These are phyloP conservation scores for Xerocomellus amylosporus DNA, from an alignment of 768 basidiomycete species.

Conservation along the genomic window DNA sequence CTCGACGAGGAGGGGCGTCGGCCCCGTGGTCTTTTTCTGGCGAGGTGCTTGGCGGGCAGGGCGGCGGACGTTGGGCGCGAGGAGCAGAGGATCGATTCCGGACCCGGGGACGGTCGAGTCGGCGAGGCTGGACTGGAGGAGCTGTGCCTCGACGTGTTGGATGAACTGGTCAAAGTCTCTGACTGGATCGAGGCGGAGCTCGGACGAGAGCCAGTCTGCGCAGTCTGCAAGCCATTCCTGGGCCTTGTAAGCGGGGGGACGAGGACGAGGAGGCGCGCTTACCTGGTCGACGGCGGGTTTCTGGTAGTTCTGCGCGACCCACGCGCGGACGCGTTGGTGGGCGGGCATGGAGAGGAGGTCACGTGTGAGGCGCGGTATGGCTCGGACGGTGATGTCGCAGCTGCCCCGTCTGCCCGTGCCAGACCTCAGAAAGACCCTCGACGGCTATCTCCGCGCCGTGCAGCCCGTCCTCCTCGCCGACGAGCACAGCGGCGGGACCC, in stretches of 20 bases:
- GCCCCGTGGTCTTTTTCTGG: slow-evolving; percentile 29
- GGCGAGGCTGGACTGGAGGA: slow-evolving; percentile 65
- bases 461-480: slow-evolving; percentile 78
- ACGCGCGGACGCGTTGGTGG: slow-evolving; percentile 40
- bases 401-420: slow-evolving; percentile 83
- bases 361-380: slow-evolving; percentile 15
- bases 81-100: slow-evolving; percentile 45
- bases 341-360: slow-evolving; percentile 18
- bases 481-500: slow-evolving; percentile 52
- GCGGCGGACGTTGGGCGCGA: slow-evolving; percentile 10
- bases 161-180: slow-evolving; percentile 52
- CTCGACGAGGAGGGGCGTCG: slow-evolving; percentile 66
- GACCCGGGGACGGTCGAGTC: slow-evolving; percentile 73
- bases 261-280: slow-evolving; percentile 10
- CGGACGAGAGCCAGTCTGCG: slow-evolving; percentile 56
- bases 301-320: slow-evolving; percentile 55
- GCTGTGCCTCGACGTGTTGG: slow-evolving; percentile 56
- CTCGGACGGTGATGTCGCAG: slow-evolving; percentile 19
- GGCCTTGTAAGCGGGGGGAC: background rate
- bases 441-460: slow-evolving; percentile 74
- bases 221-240: slow-evolving; percentile 80
- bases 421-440: slow-evolving; percentile 67
- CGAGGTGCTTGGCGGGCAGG: slow-evolving; percentile 5
- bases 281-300: slow-evolving; percentile 65
- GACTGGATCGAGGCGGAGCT: slow-evolving; percentile 46